Conservation (phyloP, 192 early-diverging fungal species). For the Linderina pennispora region DNA sequence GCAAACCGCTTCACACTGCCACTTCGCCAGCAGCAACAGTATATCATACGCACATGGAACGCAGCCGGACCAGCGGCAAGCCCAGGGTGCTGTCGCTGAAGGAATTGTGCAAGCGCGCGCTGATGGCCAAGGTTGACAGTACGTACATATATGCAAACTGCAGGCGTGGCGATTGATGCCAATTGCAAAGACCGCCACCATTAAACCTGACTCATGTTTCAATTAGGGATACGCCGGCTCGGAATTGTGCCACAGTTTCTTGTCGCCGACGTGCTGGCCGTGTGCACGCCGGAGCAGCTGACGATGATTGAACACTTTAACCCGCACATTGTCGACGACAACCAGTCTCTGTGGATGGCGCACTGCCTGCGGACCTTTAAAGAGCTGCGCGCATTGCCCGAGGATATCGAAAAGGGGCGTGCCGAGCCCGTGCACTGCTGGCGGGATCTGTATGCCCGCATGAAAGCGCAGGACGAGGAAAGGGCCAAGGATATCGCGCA, state of each 20-base stretch:
- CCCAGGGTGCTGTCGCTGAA: constrained; percentile 18
- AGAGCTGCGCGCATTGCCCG: constrained; percentile 6
- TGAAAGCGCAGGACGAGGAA: constrained; percentile 23
- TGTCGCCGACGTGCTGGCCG: constrained; percentile 16
- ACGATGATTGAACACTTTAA: constrained; percentile 31
- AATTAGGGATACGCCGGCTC: constrained; percentile 18
- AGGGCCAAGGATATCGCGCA: constrained; percentile 29
- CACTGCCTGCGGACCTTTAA: constrained; percentile 15
- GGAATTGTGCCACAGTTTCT: constrained; percentile 31
- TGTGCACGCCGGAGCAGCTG: constrained; percentile 39
- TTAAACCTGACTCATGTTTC: too few relatives aligned
- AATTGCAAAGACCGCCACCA: background rate
- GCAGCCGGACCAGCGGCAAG: background rate
- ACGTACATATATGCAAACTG: background rate
- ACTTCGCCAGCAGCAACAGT: too few relatives aligned
- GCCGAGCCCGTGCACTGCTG: constrained; percentile 12
- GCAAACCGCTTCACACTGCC: too few relatives aligned
- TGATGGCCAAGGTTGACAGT: constrained; percentile 23
- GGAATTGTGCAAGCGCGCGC: constrained; percentile 28
- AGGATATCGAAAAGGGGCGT: constrained; percentile 4
- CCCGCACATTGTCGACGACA: constrained; percentile 33
- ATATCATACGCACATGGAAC: too few relatives aligned
- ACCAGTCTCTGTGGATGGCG: constrained; percentile 30
- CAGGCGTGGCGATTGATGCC: background rate
- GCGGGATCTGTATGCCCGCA: constrained; percentile 25